Conservation (phyloP, 2,329 filamentous ascomycete species). For the Ophioceras dolichostomum region DNA sequence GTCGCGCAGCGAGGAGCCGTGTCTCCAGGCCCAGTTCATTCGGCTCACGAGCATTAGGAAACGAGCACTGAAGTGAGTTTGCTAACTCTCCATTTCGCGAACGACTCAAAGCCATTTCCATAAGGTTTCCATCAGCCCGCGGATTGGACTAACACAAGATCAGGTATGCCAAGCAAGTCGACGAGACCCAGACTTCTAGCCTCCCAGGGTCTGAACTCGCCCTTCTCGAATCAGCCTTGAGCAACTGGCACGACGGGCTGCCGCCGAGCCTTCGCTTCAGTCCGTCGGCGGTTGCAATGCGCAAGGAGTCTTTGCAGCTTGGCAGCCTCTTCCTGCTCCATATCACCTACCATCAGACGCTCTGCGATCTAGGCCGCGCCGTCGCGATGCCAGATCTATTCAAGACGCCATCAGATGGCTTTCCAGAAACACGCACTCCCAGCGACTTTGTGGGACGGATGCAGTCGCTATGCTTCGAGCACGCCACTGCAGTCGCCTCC, state of each 20-base stretch:
- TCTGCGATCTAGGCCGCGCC: conserved; percentile 7
- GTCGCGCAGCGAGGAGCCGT: conserved; percentile 1
- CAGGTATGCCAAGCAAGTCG: conserved; percentile 7
- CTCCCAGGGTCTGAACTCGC: conserved; percentile 5
- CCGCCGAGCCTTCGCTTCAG: conserved; percentile 6
- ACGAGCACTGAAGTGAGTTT: conserved; percentile 6
- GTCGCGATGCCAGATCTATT: too few species aligned
- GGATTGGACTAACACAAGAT: too few species aligned
- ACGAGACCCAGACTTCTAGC: conserved; percentile 4
- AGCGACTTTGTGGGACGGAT: too few species aligned
- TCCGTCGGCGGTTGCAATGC: conserved; percentile 4
- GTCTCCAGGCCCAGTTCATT: conserved; percentile 7
- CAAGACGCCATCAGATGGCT: too few species aligned
- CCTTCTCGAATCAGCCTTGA: conserved; percentile 3
- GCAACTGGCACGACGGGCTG: conserved; percentile 5
- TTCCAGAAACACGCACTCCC: too few species aligned
- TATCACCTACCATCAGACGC: conserved; percentile 7
- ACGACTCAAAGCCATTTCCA: too few species aligned
- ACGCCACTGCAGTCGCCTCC: conserved; percentile 11
- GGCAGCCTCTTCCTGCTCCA: conserved; percentile 8
- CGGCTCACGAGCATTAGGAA: conserved; percentile 6
- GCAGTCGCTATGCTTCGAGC: conserved; percentile 13
- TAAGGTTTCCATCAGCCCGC: too few species aligned
- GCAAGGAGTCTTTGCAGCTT: conserved; percentile 7
- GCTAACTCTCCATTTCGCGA: too few species aligned